Base-by-base conservation (phyloP, 768 basidiomycete genomes). In the Amanita polypyramis region DNA sequence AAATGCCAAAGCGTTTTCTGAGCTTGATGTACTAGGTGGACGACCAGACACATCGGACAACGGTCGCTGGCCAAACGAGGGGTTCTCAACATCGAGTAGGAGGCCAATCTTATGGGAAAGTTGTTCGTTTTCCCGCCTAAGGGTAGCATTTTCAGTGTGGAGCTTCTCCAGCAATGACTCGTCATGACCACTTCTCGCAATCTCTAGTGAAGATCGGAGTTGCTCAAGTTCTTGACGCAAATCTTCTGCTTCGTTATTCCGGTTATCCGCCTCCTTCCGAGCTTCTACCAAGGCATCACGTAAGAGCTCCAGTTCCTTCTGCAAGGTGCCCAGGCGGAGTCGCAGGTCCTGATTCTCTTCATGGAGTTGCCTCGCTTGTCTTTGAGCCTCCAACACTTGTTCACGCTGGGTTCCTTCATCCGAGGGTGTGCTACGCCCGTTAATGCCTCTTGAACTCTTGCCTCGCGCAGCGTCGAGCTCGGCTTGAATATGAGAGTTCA, bases 31-130 rank as follows among this genome's bases (percentile, higher is more conserved):
- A 58, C 88, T 91, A 40, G 73, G 69, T 36, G 80, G 78, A 27
- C 76, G 76, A 49, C 70, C 73, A 36, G 68, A 70, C 10, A 74
- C 65, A 30, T 74, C 75, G 7, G 84, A 87, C 52, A 81, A 65
- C 20, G 82, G 83, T 50, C 75, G 65, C 15, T 73, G 74, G 25
- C 79, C 79, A 57, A 82, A 89, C 2, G 76, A 69, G 17, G 85
- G 77, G 55, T 86, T 85, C 56, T 91, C 88, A 37, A 87, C 89
- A 57, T 92, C 89, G 45, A 95, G 76, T 12, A 95, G 72, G 40
- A 94, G 74, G 49, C 81, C 85, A 56, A 95, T 91, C 73, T 91
- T 92, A 62, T 89, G 88, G n/a, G 84, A 82, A 37, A 93, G 75
- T 55, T 91, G 82, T 59, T 88, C 85, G 62, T 93, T 93, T 65